Conservation (phyloP, 148 eudicot species). For the Amaranthus cruentus region DNA sequence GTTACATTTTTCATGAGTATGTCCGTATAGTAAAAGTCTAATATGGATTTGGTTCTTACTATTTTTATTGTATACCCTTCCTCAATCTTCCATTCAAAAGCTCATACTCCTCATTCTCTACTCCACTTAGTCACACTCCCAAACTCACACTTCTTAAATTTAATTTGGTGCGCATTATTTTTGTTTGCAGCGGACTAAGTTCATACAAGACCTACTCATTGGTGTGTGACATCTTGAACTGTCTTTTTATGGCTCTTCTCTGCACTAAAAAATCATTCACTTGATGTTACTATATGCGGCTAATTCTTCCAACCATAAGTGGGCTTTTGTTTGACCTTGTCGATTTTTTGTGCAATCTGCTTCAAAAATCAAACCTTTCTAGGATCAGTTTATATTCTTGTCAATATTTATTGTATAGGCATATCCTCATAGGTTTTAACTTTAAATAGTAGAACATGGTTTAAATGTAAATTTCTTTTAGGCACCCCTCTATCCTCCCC, state of each 20-base stretch:
- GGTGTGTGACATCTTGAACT: no score
- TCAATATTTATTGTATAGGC: neutral
- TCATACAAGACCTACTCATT: neutral
- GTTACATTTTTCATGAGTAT: neutral
- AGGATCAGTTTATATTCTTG: neutral
- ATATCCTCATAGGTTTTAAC: neutral
- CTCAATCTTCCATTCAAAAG: no score
- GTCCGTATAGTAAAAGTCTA: neutral
- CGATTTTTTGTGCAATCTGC: neutral
- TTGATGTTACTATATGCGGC: neutral
- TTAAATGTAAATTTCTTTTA: neutral
- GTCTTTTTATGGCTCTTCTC: no score
- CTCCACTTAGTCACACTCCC: no score
- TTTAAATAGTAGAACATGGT: neutral
- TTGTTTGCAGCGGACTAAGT: neutral
- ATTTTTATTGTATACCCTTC: no score
- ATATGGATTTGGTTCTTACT: no score
- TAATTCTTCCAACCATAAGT: neutral
- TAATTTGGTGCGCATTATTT: no score
- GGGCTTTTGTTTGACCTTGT: neutral
- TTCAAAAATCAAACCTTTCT: constrained; percentile 4
- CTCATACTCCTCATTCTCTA: no score
- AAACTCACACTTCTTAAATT: no score
- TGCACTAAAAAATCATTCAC: neutral
- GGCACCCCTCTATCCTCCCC: neutral